Conservation (phyloP, 805 yeast species). For the Sugiyamaella americana region DNA sequence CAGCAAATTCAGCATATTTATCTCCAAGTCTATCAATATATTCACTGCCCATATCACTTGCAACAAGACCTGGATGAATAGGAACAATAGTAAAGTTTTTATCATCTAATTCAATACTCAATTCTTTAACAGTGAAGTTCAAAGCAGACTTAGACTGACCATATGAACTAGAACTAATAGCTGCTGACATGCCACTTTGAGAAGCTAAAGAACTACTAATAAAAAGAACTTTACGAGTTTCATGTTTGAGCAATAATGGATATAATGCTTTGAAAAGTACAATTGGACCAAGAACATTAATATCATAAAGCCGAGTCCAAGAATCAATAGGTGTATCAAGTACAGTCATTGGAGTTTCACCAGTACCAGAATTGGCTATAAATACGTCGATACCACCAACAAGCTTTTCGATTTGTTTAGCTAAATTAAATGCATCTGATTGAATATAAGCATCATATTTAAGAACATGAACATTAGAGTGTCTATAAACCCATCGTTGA, state of each 20-base stretch:
- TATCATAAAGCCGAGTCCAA: slow-evolving; percentile 20
- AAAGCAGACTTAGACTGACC: slow-evolving; percentile 37
- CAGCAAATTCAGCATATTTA: slow-evolving; percentile 4
- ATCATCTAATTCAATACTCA: slow-evolving; percentile 26
- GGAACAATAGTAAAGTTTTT: slow-evolving; percentile 31
- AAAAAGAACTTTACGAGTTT: slow-evolving; percentile 27
- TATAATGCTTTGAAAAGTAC: slow-evolving; percentile 20
- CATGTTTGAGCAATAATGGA: slow-evolving; percentile 23
- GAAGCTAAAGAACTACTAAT: slow-evolving; percentile 30
- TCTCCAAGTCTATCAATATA: slow-evolving; percentile 3
- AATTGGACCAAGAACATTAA: slow-evolving; percentile 28
- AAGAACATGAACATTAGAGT: slow-evolving; percentile 25
- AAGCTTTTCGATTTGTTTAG: slow-evolving; percentile 13
- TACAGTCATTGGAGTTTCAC: slow-evolving; percentile 5
- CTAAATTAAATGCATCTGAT: slow-evolving; percentile 15
- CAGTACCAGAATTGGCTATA: slow-evolving; percentile 28
- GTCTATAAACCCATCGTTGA: slow-evolving; percentile 7
- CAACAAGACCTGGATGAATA: slow-evolving; percentile 38
- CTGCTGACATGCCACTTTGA: slow-evolving; percentile 22
- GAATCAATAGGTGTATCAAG: slow-evolving; percentile 7
- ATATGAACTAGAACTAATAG: slow-evolving; percentile 17
- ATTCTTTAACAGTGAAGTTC: slow-evolving; percentile 29
- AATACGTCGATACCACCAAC: slow-evolving; percentile 26
- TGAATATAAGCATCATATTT: slow-evolving; percentile 21
- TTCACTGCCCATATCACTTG: slow-evolving; percentile 31